Evolutionary conservation across 805 yeast genomes (phyloP).

Genomic region (Lachancea lanzarotensis): DNA sequence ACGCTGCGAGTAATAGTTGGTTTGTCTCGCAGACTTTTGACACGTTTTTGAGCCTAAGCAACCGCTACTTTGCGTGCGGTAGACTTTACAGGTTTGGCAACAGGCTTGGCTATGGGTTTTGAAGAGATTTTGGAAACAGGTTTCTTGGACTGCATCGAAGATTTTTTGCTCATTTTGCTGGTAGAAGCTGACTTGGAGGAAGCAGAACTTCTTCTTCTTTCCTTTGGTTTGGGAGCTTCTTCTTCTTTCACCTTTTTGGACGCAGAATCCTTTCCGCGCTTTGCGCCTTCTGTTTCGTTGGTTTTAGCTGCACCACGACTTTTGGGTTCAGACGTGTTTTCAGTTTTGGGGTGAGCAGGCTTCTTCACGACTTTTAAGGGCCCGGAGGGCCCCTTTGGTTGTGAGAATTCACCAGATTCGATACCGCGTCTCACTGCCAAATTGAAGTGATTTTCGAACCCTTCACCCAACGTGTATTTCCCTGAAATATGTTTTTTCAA

Average conservation of each 20-base stretch:
- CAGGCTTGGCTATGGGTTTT: background rate
- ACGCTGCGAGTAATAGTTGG: too few relatives aligned
- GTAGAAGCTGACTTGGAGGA: background rate
- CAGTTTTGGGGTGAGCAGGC: constrained; percentile 30
- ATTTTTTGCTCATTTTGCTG: background rate
- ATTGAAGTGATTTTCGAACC: constrained; percentile 64
- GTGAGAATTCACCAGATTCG: constrained; percentile 63
- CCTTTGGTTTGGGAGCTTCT: background rate
- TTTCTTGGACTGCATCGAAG: background rate
- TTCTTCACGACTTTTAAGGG: constrained; percentile 53
- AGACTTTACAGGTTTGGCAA: background rate
- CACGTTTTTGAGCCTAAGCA: background rate
- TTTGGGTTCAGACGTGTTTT: constrained; percentile 23
- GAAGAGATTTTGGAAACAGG: too few relatives aligned
- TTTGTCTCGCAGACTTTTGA: background rate
- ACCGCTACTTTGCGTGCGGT: background rate
- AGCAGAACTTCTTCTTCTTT: constrained; percentile 2
- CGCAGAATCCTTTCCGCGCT: constrained; percentile 2
- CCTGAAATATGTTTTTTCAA: constrained; percentile 70
- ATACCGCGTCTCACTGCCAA: constrained; percentile 77
- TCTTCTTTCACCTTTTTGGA: constrained; percentile 1
- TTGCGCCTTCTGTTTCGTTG: constrained; percentile 17
- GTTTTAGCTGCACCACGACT: constrained; percentile 2
- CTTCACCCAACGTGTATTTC: constrained; percentile 45
- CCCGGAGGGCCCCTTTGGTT: constrained; percentile 88